These are phyloP conservation scores for Botrytis aclada DNA, from an alignment of 2,329 filamentous ascomycete genomes.

Conservation along the genomic window DNA sequence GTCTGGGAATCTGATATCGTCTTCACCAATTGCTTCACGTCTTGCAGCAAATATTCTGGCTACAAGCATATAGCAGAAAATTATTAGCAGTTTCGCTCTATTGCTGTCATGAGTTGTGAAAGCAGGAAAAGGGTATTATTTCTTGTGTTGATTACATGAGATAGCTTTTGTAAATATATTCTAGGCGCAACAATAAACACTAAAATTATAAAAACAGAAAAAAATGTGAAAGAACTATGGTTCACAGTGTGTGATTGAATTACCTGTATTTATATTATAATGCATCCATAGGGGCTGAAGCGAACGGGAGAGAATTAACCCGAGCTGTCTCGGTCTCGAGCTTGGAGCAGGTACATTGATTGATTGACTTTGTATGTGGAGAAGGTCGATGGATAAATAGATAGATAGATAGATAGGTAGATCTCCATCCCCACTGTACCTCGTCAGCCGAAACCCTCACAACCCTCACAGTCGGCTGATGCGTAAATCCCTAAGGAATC, in stretches of 20 bases:
- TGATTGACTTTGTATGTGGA: background rate
- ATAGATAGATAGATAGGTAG: background rate
- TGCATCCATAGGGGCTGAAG: background rate
- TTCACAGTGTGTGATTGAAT: background rate
- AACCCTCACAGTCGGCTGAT: background rate
- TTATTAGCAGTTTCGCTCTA: slow-evolving; percentile 13
- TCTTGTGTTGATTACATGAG: slow-evolving; percentile 14
- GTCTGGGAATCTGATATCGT: slow-evolving; percentile 10
- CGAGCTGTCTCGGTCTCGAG: background rate
- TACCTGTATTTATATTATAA: background rate
- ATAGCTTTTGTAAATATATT: slow-evolving; percentile 18
- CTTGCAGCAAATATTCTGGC: slow-evolving; percentile 17
- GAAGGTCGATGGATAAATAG: background rate
- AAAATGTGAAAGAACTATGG: background rate
- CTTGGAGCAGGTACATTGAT: too few relatives aligned
- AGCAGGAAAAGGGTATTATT: slow-evolving; percentile 9
- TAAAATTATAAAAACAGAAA: slow-evolving; percentile 4
- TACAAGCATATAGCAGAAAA: slow-evolving; percentile 18
- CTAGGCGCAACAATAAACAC: slow-evolving; percentile 9
- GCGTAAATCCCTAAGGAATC: background rate
- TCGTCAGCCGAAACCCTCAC: background rate
- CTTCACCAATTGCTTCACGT: slow-evolving; percentile 10
- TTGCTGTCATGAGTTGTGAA: slow-evolving; percentile 19
- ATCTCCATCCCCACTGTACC: background rate
- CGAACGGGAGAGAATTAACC: background rate